Evolutionary conservation across 768 basidiomycete species (phyloP), one percentile per base, ranked within the genome.

Genomic region (Coprinopsis sp.): DNA sequence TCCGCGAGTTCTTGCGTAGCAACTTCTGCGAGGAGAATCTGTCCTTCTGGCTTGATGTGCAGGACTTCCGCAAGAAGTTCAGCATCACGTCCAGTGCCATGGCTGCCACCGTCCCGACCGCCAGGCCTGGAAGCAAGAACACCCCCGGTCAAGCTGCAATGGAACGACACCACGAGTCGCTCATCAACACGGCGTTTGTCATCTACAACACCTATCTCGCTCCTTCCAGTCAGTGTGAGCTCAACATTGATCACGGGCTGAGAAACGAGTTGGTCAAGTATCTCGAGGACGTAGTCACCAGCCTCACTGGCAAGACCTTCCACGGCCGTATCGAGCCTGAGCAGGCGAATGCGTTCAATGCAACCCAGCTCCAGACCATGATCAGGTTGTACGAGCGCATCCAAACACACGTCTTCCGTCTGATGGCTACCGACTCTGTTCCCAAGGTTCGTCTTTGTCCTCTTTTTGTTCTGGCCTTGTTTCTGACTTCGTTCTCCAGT

Each of bases 1-100:
- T 99, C 78, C 84, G 96, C 49, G 96, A 98, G 53, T 95, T 93
- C 72, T 67, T 99, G 45, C 80, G 91, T 25, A 76, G 81, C 46
- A 98, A 97, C 64, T 98, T 96, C 63, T 98, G 91, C 68, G 96
- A 99, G 61, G 96, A 99, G 73, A 99, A 99, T 63, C 69, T 99
- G 54, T 85, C 87, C 37, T 99, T 97, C 70, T 99, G 92, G 89
- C 64, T 98, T 46, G 96, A 99, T 59, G 94, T 97, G 2, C 80
- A 91, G 62, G 96, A 99, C 62, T 96, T 99, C 72, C 94, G 92
- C 69, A 81, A 86, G 58, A 87, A 93, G 62, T 99, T 99, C 70
- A 84, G 82, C 59, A 97, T 93, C 47, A 96, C 96, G 1, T 95
- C 91, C 3, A 92, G 84, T 56, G 94, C 93, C 11, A 81, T 87